Base-by-base conservation (phyloP, 2,329 filamentous ascomycete species). In the Alternaria novae-zelandiae region DNA sequence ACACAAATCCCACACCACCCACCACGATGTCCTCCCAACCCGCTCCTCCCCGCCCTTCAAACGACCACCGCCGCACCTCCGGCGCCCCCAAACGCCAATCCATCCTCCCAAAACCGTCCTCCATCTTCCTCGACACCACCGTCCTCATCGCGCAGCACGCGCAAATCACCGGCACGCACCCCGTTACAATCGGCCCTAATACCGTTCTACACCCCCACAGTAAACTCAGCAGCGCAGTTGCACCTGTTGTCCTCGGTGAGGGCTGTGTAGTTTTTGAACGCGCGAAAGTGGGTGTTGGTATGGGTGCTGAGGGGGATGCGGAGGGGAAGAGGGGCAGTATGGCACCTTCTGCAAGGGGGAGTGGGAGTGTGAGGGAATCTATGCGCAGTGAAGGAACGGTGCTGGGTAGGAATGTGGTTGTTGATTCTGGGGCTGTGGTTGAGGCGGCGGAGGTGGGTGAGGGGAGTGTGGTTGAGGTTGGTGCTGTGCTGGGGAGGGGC, bases 181-280 rank as follows among this genome's bases (percentile, higher is more conserved):
- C 89, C 2, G 92, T 99, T 67, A 90, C 88, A 47, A 89, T 98
- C 66, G 90, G 90, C 60, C 86, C 91, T 23, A 90, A 93, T 74
- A 90, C 89, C 4, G 87, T 97, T 7, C 82, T 99, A n/a, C 95
- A 98, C 74, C 94, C 96, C 1, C 92, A 94, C 53, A 88, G 90
- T 15, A 89, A 74, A 54, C 75, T 85, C 28, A 78, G 76, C 41
- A 82, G 82, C 43, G 75, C 78, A 1, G 58, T 78, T 17, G 81
- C 80, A n/a, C 78, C 79, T 2, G 81, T 85, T 2, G 77, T 77
- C 17, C 74, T 85, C 8, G 83, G 82, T 0, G 77, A 79, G 46
- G 80, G 81, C 25, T 96, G 92, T 72, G 91, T 97, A 49, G 85
- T 98, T 46, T 89, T 91, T 70, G 96, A 98, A 74, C 84, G 84